Evolutionary conservation across 768 basidiomycete species (phyloP).

Genomic region (Boletus sp.): DNA sequence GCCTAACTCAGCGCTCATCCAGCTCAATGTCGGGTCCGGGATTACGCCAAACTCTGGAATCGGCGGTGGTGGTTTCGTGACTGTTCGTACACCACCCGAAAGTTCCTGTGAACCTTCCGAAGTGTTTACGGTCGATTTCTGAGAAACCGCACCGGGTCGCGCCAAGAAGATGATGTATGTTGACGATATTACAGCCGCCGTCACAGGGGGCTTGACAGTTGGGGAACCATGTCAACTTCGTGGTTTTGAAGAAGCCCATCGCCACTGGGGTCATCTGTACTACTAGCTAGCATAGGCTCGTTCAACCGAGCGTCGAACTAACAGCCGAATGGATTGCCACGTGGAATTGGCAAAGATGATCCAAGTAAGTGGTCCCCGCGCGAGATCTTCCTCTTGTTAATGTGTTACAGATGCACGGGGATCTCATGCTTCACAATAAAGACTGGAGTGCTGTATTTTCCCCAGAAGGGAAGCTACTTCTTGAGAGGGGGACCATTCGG

Average conservation of each 20-base stretch:
- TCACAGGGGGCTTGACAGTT: slow-evolving; percentile 76
- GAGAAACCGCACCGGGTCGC: slow-evolving; percentile 63
- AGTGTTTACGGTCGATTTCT: slow-evolving; percentile 76
- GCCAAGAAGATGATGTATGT: slow-evolving; percentile 66
- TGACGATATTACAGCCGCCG: slow-evolving; percentile 48
- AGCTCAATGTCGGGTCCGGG: too few species aligned
- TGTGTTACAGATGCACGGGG: slow-evolving; percentile 38
- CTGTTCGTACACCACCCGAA: slow-evolving; percentile 65
- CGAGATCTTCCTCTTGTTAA: not conserved
- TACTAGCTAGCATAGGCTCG: slow-evolving; percentile 68
- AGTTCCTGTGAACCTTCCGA: slow-evolving; percentile 46
- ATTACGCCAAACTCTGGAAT: slow-evolving; percentile 59
- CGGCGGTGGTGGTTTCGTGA: slow-evolving; percentile 83
- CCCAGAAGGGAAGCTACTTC: slow-evolving; percentile 60
- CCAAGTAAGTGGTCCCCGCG: slow-evolving; percentile 41
- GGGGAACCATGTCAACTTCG: slow-evolving; percentile 87
- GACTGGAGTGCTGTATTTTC: slow-evolving; percentile 56
- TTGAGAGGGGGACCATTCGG: slow-evolving; percentile 66
- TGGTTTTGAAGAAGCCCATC: slow-evolving; percentile 81
- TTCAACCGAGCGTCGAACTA: slow-evolving; percentile 68
- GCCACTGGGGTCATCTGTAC: slow-evolving; percentile 87
- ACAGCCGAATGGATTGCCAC: slow-evolving; percentile 73
- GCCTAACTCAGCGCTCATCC: too few species aligned
- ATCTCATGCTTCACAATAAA: slow-evolving; percentile 54
- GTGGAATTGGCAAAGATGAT: slow-evolving; percentile 72